A percentile compares a stretch with the other conserved stretches of the same genome.
These are phyloP conservation scores for Tieghemiomyces parasiticus DNA, from an alignment of 192 early-diverging fungal species.

Conservation along the genomic window DNA sequence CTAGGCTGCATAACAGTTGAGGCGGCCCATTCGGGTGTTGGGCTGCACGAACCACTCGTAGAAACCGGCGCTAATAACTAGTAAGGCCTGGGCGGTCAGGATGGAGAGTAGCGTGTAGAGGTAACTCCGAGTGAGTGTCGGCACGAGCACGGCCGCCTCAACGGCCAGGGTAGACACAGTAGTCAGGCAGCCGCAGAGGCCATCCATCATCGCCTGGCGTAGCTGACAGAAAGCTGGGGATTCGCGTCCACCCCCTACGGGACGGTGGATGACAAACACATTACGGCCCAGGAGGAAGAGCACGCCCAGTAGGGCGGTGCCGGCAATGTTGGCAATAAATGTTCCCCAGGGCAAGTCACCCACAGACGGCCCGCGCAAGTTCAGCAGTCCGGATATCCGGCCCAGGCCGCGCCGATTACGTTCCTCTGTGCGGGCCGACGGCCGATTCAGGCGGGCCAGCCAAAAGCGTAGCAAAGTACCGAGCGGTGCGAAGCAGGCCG, in stretches of 20 bases:
- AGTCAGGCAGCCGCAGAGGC: constrained; percentile 53
- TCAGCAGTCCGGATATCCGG: neutral
- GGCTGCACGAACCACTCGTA: constrained; percentile 9
- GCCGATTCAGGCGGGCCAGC: constrained; percentile 3
- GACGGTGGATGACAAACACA: constrained; percentile 13
- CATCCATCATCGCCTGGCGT: constrained; percentile 23
- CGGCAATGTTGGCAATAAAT: constrained; percentile 22
- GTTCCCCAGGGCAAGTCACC: constrained; percentile 24
- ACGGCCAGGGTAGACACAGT: constrained; percentile 47
- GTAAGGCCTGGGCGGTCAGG: neutral
- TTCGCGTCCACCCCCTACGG: too few relatives aligned
- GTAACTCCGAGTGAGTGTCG: neutral
- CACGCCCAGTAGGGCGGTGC: constrained; percentile 18
- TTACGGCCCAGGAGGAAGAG: constrained; percentile 20
- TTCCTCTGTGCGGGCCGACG: neutral
- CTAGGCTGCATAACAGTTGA: constrained; percentile 2
- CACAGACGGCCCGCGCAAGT: neutral
- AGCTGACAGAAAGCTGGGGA: constrained; percentile 12
- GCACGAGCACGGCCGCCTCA: constrained; percentile 23
- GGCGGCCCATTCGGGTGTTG: neutral
- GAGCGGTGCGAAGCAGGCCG: constrained; percentile 7
- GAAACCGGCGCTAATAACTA: constrained; percentile 6
- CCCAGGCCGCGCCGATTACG: neutral
- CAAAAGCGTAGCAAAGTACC: constrained; percentile 1
- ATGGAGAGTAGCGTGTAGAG: constrained; percentile 6